A percentile compares a stretch with the other conserved stretches of the same genome.
Evolutionary conservation across 2,329 filamentous ascomycete genomes (phyloP).

Genomic region (Alternaria alternata): DNA sequence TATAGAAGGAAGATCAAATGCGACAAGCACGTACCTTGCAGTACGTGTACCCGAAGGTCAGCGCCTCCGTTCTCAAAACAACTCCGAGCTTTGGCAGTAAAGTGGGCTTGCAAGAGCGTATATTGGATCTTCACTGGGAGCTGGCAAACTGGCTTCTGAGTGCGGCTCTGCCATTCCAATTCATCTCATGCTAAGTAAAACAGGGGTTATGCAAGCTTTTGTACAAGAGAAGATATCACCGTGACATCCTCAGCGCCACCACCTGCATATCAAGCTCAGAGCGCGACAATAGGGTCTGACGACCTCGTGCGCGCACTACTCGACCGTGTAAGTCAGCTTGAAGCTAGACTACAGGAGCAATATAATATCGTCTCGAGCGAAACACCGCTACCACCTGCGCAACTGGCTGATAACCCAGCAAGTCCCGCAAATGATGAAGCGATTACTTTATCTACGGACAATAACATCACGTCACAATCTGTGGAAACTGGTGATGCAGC

Average conservation of each 20-base stretch:
- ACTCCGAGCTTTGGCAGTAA: neutral
- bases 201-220: conserved; percentile 23
- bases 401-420: neutral
- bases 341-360: conserved; percentile 22
- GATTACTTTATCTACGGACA: neutral
- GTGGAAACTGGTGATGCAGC: conserved; percentile 48
- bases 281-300: neutral
- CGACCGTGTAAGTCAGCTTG: conserved; percentile 37
- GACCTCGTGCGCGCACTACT: conserved; percentile 30
- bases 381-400: neutral
- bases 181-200: neutral
- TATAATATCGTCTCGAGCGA: neutral
- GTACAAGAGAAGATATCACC: conserved; percentile 20
- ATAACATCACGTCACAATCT: neutral
- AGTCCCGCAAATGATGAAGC: conserved; percentile 19
- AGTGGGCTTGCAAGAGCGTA: neutral
- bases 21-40: conserved; percentile 53
- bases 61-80: neutral
- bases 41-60: conserved; percentile 50
- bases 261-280: conserved; percentile 2
- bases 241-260: neutral
- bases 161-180: neutral
- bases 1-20: conserved; percentile 50
- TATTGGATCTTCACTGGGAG: neutral
- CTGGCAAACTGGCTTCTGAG: neutral